Base-by-base conservation (phyloP, 1,139 yeast species). In the Suhomyces chickasaworum region DNA sequence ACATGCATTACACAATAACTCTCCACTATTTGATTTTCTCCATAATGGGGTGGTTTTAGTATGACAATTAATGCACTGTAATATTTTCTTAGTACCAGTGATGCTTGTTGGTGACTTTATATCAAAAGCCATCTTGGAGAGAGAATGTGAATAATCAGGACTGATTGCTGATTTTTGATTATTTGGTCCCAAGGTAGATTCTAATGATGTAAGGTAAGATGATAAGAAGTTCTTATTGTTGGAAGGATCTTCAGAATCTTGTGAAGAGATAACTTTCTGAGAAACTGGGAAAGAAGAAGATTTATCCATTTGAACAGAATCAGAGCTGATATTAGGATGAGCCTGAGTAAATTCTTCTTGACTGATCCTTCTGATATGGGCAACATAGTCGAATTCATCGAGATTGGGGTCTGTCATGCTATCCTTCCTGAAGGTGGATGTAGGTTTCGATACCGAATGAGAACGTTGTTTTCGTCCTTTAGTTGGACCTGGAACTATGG, bases 311-410 rank as follows among this genome's bases (percentile, higher is more conserved):
- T 29, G 38, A 16, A 25, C 18, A 2, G 42, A 22, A n/a, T 41
- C 39, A 3, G 25, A 12, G 8, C 29, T 35, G 37, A 3, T 13
- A 17, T 16, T 34, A 12, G 46, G 35, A 22, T 35, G 43, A 4
- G 47, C 46, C 17, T 45, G 43, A 30, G 50, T 41, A 20, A 47
- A 70, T 44, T 70, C 77, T 48, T 68, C 75, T 55, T 73, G 75
- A 49, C 75, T 67, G 39, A 74, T 72, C 45, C 71, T 61, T 46
- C 77, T 59, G 29, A 75, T 73, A 51, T 75, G 80, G 18, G 77
- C 77, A 27, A 74, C 78, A 51, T 75, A 74, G 58, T 75, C 79
- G 54, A 75, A 75, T 44, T 73, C 78, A 45, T 73, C 78, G 37
- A 66, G 53, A 49, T 58, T 65, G 6, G 73, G 68, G 42, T 64